Evolutionary conservation across 1,284 basidiomycete genomes (phyloP), one percentile per base, ranked within the genome.

Genomic region (Malassezia brasiliensis): DNA sequence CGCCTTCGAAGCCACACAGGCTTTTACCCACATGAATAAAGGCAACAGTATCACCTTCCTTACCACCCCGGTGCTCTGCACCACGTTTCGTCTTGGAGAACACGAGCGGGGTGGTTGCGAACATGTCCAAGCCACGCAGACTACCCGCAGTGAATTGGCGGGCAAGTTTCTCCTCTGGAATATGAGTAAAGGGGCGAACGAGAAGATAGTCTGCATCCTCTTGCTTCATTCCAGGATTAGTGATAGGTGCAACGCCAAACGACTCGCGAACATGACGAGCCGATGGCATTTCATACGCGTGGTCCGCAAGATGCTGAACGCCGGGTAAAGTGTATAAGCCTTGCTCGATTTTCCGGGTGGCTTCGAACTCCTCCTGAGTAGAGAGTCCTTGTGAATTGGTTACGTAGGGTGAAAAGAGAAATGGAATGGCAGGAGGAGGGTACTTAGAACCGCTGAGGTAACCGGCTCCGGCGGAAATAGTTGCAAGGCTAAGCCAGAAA

Each of bases 1-100:
- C 88, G 0, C 90, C 90, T 75, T 93, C 89, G 66, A 93, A 89
- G 0, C 77, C 88, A 69, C 91, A 96, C 47, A 96, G 68, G 5
- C 84, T 85, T 35, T 86, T 77, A 1, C 93, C 91, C 8, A 94
- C 79, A 71, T 96, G 91, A 1, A 89, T 59, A 56, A 94, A 77
- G 12, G 83, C 64, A 25, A 59, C 56, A 11, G 60, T 49, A 49
- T 74, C 72, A n/a, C 72, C 72, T 40, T 65, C 65, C 6, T 39
- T 20, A 31, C 72, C 72, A 20, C 72, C 69, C 14, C 56, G 46
- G 15, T 59, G 46, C 3, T 35, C 12, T 1, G 69, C 72, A 17
- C 72, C 72, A 7, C 39, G 38, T 39, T 47, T 53, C 19, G 70
- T 73, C 48, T 69, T 71, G 52, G 66, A 59, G 32, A 70, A 65